Percentiles rank a stretch among this genome's conserved stretches.
phyloP scores from a whole-genome alignment of 2,329 filamentous ascomycete species.

The Helminthosporium solani region DNA sequence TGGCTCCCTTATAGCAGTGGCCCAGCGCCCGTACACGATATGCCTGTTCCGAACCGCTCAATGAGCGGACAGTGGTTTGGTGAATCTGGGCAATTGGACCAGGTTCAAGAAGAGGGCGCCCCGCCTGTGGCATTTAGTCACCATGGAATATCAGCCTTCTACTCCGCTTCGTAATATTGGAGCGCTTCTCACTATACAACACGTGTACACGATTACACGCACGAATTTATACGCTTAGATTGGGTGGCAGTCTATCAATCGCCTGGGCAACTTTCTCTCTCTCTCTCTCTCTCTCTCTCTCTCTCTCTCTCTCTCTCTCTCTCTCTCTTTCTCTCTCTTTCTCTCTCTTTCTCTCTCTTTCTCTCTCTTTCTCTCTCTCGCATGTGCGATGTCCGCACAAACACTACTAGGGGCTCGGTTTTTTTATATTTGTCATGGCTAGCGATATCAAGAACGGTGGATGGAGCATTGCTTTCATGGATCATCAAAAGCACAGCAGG shows the following conservation, averaged over 20 bases:
- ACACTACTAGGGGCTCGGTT: no score
- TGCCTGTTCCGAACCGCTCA: constrained; percentile 31
- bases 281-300: no score
- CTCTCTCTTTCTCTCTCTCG: no score
- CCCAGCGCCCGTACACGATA: constrained; percentile 26
- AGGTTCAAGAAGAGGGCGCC: constrained; percentile 39
- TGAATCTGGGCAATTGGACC: constrained; percentile 33
- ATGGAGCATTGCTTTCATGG: neutral
- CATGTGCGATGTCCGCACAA: no score
- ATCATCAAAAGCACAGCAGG: neutral
- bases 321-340: no score
- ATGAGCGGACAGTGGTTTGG: constrained; percentile 41
- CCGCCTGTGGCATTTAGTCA: constrained; percentile 32
- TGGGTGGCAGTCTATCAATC: neutral
- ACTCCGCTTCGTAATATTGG: constrained; percentile 25
- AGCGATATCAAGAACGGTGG: neutral
- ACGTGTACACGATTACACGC: neutral
- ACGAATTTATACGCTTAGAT: neutral
- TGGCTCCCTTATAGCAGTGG: constrained; percentile 34
- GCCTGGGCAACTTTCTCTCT: neutral
- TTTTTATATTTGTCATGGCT: no score
- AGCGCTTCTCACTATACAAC: neutral
- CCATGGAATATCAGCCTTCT: constrained; percentile 30
- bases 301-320: no score
- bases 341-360: no score